A percentile compares a stretch with the other conserved stretches of the same genome.
Evolutionary conservation across 805 yeast genomes (phyloP).

Genomic region (Kluyveromyces starmeri): DNA sequence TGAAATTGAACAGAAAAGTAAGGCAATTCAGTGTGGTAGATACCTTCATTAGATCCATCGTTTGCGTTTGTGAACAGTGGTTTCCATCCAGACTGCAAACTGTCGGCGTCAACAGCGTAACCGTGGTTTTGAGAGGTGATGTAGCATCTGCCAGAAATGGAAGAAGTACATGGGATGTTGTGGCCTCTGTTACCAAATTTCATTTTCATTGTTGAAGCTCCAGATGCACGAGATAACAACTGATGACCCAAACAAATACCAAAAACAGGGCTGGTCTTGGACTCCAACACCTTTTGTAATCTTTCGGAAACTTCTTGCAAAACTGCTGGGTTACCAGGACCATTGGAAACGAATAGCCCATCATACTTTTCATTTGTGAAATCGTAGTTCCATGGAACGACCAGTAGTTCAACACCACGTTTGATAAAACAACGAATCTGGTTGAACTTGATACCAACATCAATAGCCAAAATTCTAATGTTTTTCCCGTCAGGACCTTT

Average conservation of each 20-base stretch:
- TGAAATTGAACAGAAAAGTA: constrained; percentile 97
- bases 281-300: constrained; percentile 47
- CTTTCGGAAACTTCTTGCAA: constrained; percentile 59
- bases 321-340: constrained; percentile 98
- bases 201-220: constrained; percentile 85
- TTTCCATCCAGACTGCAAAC: constrained; percentile 77
- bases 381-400: constrained; percentile 94
- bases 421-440: constrained; percentile 94
- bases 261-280: constrained; percentile 77
- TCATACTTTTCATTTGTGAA: constrained; percentile 74
- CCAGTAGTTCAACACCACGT: constrained; percentile 92
- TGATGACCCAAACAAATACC: constrained; percentile 99
- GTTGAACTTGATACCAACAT: constrained; percentile 96
- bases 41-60: constrained; percentile 98
- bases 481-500: constrained; percentile 66
- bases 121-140: constrained; percentile 99
- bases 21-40: constrained; percentile 80
- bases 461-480: constrained; percentile 79
- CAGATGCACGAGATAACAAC: constrained; percentile 87
- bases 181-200: constrained; percentile 99
- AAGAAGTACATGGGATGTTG: constrained; percentile 90
- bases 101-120: constrained; percentile 81
- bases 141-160: constrained; percentile 89
- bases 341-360: constrained; percentile 93
- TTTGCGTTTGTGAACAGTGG: constrained; percentile 92